Conservation (phyloP, 805 yeast species). For the Teunomyces kruisii region DNA sequence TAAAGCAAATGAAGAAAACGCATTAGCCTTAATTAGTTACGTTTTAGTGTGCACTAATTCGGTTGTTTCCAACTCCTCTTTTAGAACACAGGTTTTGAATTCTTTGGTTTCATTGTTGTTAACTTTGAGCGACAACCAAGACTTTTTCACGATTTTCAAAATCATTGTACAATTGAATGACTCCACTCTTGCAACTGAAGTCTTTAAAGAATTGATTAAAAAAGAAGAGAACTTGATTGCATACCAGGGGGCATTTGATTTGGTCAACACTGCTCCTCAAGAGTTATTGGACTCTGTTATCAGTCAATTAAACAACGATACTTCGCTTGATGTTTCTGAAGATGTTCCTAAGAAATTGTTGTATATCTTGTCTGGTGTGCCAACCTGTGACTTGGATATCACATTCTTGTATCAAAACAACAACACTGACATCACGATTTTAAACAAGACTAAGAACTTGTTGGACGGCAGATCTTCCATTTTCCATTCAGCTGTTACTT, state of each 20-base stretch:
- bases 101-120: conserved; percentile 62
- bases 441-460: conserved; percentile 75
- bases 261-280: conserved; percentile 89
- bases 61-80: conserved; percentile 61
- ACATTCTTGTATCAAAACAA: conserved; percentile 85
- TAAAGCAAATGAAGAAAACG: conserved; percentile 48
- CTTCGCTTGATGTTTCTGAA: conserved; percentile 22
- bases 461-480: conserved; percentile 91
- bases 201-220: conserved; percentile 64
- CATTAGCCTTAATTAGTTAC: conserved; percentile 62
- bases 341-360: conserved; percentile 46
- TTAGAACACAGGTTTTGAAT: conserved; percentile 64
- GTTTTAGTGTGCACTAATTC: conserved; percentile 72
- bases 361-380: conserved; percentile 82
- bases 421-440: conserved; percentile 78
- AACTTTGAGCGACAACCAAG: conserved; percentile 55
- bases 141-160: conserved; percentile 80
- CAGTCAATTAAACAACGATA: conserved; percentile 34
- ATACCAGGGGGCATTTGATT: conserved; percentile 92
- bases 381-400: conserved; percentile 88
- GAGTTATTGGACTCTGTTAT: conserved; percentile 67
- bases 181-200: conserved; percentile 60
- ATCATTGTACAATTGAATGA: conserved; percentile 88
- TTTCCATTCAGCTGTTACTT: conserved; percentile 94
- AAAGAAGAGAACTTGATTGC: conserved; percentile 58